A percentile compares a stretch with the other conserved stretches of the same genome.
These are phyloP conservation scores for Cokeromyces recurvatus DNA, from an alignment of 371 early-diverging fungal genomes.

Conservation along the genomic window DNA sequence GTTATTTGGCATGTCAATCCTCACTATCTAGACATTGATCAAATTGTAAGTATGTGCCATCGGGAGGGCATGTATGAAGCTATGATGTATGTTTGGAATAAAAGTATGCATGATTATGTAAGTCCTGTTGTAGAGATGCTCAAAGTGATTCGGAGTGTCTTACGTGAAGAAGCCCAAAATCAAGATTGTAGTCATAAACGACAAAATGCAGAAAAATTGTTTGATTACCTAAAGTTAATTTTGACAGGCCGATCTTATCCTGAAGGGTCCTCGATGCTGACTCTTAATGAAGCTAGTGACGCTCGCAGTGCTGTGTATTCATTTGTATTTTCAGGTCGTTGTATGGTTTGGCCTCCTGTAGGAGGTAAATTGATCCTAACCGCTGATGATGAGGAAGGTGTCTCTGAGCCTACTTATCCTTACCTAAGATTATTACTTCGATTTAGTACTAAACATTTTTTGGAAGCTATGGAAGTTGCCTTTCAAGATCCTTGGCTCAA, in stretches of 20 bases:
- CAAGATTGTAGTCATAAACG: slow-evolving; percentile 10
- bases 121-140: slow-evolving; percentile 75
- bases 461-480: slow-evolving; percentile 60
- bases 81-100: slow-evolving; percentile 76
- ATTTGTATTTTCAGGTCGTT: slow-evolving; percentile 71
- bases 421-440: slow-evolving; percentile 65
- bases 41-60: slow-evolving; percentile 63
- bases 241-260: slow-evolving; percentile 75
- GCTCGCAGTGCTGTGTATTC: slow-evolving; percentile 75
- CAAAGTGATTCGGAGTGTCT: slow-evolving; percentile 50
- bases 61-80: slow-evolving; percentile 65
- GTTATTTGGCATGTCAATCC: slow-evolving; percentile 76
- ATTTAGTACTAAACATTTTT: slow-evolving; percentile 63
- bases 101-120: slow-evolving; percentile 74
- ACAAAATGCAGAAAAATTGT: slow-evolving; percentile 58
- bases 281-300: slow-evolving; percentile 50
- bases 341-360: slow-evolving; percentile 68
- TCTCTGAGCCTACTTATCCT: slow-evolving; percentile 68
- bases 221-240: slow-evolving; percentile 67
- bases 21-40: slow-evolving; percentile 69
- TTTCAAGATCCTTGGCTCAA: slow-evolving; percentile 72
- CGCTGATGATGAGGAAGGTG: slow-evolving; percentile 51
- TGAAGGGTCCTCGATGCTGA: slow-evolving; percentile 49
- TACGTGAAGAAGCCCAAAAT: slow-evolving; percentile 37
- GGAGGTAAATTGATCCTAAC: slow-evolving; percentile 56